phyloP scores from a whole-genome alignment of 352 stramenopile species.

The Phytophthora podocarpi region DNA sequence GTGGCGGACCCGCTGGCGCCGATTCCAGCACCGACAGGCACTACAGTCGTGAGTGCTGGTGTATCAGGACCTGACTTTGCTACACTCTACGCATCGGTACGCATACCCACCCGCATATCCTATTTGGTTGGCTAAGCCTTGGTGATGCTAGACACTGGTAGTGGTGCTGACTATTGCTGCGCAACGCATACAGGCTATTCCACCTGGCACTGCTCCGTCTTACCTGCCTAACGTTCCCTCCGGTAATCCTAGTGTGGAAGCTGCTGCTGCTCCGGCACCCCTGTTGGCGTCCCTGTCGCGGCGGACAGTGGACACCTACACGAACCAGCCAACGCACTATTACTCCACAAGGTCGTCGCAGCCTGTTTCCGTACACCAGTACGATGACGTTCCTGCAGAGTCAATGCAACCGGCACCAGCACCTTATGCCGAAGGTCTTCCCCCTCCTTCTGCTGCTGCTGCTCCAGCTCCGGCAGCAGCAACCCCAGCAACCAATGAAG shows the following conservation, averaged over 20 bases:
- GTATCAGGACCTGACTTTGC: slow-evolving; percentile 88
- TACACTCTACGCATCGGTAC: slow-evolving; percentile 69
- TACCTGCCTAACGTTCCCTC: slow-evolving; percentile 50
- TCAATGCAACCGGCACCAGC: slow-evolving; percentile 11
- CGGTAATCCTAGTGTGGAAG: slow-evolving; percentile 26
- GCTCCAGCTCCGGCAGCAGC: slow-evolving; percentile 5
- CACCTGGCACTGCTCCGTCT: slow-evolving; percentile 47
- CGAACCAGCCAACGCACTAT: slow-evolving; percentile 44
- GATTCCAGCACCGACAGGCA: slow-evolving; percentile 90
- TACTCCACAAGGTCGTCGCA: slow-evolving; percentile 32
- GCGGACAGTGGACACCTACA: slow-evolving; percentile 44
- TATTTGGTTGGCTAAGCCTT: too few species aligned
- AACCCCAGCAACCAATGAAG: slow-evolving; percentile 35
- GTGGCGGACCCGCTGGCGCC: slow-evolving; percentile 83
- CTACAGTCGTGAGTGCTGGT: slow-evolving; percentile 73
- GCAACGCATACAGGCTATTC: slow-evolving; percentile 42
- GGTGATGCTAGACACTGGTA: not conserved
- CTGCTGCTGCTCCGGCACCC: slow-evolving; percentile 13
- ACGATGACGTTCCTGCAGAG: slow-evolving; percentile 17
- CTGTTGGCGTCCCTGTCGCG: slow-evolving; percentile 34
- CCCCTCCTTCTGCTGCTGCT: slow-evolving; percentile 14
- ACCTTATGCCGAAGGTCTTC: slow-evolving; percentile 10
- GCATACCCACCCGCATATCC: not conserved
- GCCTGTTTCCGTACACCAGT: slow-evolving; percentile 5
- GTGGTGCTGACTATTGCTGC: not conserved